phyloP scores from a whole-genome alignment of 495 filamentous ascomycete species.

The Xanthoparmelia taractica region DNA sequence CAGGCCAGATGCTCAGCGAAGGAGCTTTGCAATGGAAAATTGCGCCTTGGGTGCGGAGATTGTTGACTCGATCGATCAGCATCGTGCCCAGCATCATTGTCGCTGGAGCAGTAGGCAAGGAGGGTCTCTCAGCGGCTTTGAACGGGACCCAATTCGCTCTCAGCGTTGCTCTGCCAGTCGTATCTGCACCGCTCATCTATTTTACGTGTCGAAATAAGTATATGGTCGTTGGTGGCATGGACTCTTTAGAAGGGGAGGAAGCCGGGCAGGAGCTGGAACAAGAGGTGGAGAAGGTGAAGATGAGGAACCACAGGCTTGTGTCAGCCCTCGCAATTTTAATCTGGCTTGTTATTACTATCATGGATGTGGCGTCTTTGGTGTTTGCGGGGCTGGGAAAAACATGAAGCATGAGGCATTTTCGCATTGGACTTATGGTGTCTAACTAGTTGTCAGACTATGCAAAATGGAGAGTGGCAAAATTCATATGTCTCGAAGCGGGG shows the following conservation, averaged over 20 bases:
- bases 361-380: constrained; percentile 68
- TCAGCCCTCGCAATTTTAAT: constrained; percentile 49
- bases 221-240: constrained; percentile 57
- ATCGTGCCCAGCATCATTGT: constrained; percentile 79
- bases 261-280: constrained; percentile 26
- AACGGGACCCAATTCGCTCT: constrained; percentile 74
- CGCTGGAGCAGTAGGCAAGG: constrained; percentile 63
- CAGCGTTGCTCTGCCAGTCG: constrained; percentile 72
- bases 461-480: not conserved
- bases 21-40: constrained; percentile 67
- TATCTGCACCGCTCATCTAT: constrained; percentile 75
- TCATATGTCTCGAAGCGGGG: not conserved
- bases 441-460: not conserved
- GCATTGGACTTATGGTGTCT: not conserved
- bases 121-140: constrained; percentile 64
- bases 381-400: constrained; percentile 54
- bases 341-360: constrained; percentile 61
- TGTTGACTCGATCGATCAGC: constrained; percentile 63
- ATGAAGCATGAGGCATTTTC: constrained; percentile 18
- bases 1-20: constrained; percentile 76
- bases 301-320: constrained; percentile 56
- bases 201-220: constrained; percentile 76
- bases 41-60: constrained; percentile 61
- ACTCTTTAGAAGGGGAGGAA: constrained; percentile 21
- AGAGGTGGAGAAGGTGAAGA: constrained; percentile 37